Evolutionary conservation across 2,329 filamentous ascomycete genomes (phyloP), one percentile per base, ranked within the genome.

Genomic region (Periconia digitata): DNA sequence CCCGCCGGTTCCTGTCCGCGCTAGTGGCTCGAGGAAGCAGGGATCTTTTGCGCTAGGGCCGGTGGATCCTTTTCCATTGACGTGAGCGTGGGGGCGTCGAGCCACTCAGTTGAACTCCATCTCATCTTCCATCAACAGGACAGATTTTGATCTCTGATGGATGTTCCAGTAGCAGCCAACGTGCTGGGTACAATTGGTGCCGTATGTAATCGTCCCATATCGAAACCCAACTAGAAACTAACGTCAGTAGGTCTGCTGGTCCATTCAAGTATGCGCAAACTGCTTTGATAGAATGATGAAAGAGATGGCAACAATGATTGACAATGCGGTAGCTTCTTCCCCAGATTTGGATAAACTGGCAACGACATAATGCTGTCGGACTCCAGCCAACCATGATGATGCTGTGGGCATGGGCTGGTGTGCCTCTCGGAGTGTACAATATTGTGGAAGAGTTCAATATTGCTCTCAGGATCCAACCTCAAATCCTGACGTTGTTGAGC

Each of bases 311-410:
- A n/a, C 35, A 43, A 18, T 6, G 18, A 20, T 37, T 54, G n/a
- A 57, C 32, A 23, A 38, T 16, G 18, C n/a, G 10, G 18, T 61
- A 88, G 78, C 74, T 89, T 21, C 79, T 89, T 21, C 85, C 86
- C 0, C 86, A 89, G 63, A 87, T 89, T 41, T 66, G 85, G 27
- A 80, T 87, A 59, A 89, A 89, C 59, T 83, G 85, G 58, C 78
- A 80, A 4, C 76, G 85, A 1, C 84, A 87, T 63, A 77, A 86
- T 72, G 84, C 85, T 1, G 79, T 75, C 0, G 85, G 85, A 0
- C 74, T 89, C 0, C 85, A 87, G 42, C 78, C 82, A 0, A 82
- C 82, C 0, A 87, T 89, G 85, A 88, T 89, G 85, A 79, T 89
- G 64, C 75, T 87, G 2, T 89, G 85, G 79, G 83, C 84, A 0